Evolutionary conservation across 495 filamentous ascomycete genomes (phyloP).

Genomic region (Penicillium taxi): DNA sequence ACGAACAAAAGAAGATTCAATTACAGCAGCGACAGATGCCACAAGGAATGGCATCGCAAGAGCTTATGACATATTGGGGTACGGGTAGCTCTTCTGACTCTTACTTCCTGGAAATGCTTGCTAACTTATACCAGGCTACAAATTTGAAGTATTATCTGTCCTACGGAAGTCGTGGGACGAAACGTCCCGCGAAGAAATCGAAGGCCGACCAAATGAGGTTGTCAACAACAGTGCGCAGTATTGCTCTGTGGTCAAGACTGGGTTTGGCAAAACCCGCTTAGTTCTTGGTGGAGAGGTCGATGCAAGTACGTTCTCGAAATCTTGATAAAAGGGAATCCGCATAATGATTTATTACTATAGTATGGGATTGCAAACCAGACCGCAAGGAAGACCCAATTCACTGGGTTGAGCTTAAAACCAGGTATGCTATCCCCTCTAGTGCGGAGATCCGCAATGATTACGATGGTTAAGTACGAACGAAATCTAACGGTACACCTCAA

Average conservation of each 20-base stretch:
- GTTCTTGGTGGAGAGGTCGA: constrained; percentile 95
- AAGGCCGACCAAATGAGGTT: constrained; percentile 56
- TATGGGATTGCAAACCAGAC: constrained; percentile 74
- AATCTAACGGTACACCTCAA: too few relatives aligned
- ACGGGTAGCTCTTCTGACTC: constrained; percentile 1
- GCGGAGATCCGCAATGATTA: constrained; percentile 57
- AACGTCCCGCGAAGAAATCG: constrained; percentile 65
- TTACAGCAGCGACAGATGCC: constrained; percentile 42
- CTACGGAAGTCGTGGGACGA: constrained; percentile 64
- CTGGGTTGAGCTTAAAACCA: constrained; percentile 95
- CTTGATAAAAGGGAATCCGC: neutral
- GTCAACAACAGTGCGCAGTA: constrained; percentile 89
- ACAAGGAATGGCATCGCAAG: constrained; percentile 51
- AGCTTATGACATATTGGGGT: constrained; percentile 62
- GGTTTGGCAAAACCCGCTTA: constrained; percentile 62
- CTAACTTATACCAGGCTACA: constrained; percentile 58
- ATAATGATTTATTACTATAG: constrained; percentile 25
- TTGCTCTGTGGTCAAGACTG: constrained; percentile 84
- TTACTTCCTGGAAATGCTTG: neutral
- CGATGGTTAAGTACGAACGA: constrained; percentile 71
- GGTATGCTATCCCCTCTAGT: too few relatives aligned
- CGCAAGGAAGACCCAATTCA: constrained; percentile 60
- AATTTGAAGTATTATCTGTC: constrained; percentile 83
- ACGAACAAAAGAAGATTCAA: constrained; percentile 46
- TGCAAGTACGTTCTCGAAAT: constrained; percentile 55